Conservation (phyloP, 179 eudicot genomes). For the Carnegiea gigantea region DNA sequence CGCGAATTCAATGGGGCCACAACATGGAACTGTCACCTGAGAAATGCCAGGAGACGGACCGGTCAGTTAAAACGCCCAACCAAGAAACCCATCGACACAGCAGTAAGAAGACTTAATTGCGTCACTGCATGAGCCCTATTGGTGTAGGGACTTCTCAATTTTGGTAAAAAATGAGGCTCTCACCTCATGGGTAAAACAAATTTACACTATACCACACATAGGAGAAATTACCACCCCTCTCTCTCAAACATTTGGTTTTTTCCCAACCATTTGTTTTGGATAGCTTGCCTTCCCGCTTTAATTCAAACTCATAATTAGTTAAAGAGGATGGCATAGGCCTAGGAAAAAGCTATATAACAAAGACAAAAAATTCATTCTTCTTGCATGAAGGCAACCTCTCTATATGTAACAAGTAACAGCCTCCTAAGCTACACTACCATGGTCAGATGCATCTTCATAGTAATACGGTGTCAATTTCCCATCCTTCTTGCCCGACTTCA, state of each 20-base stretch:
- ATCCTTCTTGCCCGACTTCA: slow-evolving; percentile 42
- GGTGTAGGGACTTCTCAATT: slow-evolving; percentile 7
- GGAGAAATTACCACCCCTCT: not conserved
- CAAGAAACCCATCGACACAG: not conserved
- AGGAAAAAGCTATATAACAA: slow-evolving; percentile 1
- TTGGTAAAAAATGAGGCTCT: not conserved
- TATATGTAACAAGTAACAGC: not conserved
- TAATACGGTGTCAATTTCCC: slow-evolving; percentile 86
- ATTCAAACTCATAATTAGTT: not conserved
- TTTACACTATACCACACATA: slow-evolving; percentile 28
- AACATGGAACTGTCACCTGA: not conserved
- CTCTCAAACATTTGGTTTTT: not conserved
- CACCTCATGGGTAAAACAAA: slow-evolving; percentile 30
- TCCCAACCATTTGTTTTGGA: not conserved
- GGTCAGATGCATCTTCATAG: slow-evolving; percentile 72
- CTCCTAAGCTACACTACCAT: slow-evolving; percentile 59
- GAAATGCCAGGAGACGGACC: not conserved
- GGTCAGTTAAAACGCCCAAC: not conserved
- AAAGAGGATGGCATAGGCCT: slow-evolving; percentile 1
- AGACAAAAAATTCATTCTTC: not conserved
- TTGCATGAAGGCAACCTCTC: not conserved
- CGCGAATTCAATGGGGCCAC: not conserved
- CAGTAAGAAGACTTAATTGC: slow-evolving; percentile 16
- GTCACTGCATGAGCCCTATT: not conserved
- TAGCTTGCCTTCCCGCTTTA: not conserved